Base-by-base conservation (phyloP, 306 rosid species). In the Medicago arabica region DNA sequence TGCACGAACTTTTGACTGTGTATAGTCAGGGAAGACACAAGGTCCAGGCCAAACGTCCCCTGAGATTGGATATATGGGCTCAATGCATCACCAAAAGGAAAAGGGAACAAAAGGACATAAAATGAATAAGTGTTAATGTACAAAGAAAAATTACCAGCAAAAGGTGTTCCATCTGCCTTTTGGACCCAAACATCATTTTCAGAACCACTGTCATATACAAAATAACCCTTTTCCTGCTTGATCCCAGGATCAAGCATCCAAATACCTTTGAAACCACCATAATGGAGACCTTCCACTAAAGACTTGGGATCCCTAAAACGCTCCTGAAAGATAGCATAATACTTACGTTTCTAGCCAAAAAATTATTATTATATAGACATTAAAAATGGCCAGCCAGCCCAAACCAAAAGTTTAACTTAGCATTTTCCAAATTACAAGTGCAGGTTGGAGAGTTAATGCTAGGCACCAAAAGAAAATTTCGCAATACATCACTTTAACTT, bases 241-340 rank as follows among this genome's bases (percentile, higher is more conserved):
- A 94, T 91, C 78, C 98, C 96, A 34, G 98, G 97, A 77, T 91
- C 97, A 61, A 94, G 97, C 96, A 91, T 94, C 97, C 97, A 94
- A 82, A 91, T 83, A 72, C 94, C 98, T 82, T 89, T 94, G 81
- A 89, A 89, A 82, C 98, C 97, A 75, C 77, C 81, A 69, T 82
- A 44, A 76, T 83, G 92, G 58, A 94, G 97, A 75, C 76, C 85
- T 59, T 79, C 74, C 36, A 64, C 92, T 67, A 89, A 83, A 66
- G 96, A 84, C 72, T 87, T 87, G 8, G 98, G 93, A 85, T 89
- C 91, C 60, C 72, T 83, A 77, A 93, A 91, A 58, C 81, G 88
- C 74, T 88, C 89, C 98, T 93, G 92, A 75, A 86, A 81, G 71
- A 70, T 62, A 78, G 71, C 49, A 72, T 23, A 49, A 62, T 57